A percentile compares a stretch with the other conserved stretches of the same genome.
phyloP scores from a whole-genome alignment of 352 stramenopile species.

The Phytopythium chamaehyphon region DNA sequence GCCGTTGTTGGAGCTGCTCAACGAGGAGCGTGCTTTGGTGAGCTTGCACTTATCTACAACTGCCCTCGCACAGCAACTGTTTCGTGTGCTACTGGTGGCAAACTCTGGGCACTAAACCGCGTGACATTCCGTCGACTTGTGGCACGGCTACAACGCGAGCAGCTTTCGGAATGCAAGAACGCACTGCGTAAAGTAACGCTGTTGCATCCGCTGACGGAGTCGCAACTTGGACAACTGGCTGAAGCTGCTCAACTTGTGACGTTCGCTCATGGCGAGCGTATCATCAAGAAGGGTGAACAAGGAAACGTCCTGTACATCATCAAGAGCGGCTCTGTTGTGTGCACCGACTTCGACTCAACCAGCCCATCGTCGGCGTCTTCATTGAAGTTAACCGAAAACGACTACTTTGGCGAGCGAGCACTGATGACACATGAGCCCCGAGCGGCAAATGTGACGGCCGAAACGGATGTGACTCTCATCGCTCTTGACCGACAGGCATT shows the following conservation, averaged over 20 bases:
- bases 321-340: conserved; percentile 61
- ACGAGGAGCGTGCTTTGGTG: conserved; percentile 89
- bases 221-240: conserved; percentile 53
- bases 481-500: conserved; percentile 93
- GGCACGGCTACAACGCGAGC: conserved; percentile 64
- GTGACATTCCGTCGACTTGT: conserved; percentile 85
- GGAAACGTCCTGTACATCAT: conserved; percentile 87
- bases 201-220: conserved; percentile 49
- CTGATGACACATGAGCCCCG: conserved; percentile 88
- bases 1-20: conserved; percentile 70
- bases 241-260: conserved; percentile 64
- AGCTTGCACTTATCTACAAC: conserved; percentile 96
- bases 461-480: conserved; percentile 65
- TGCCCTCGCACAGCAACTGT: conserved; percentile 91
- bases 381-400: conserved; percentile 49
- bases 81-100: conserved; percentile 32
- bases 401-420: conserved; percentile 93
- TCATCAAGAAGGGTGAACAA: conserved; percentile 80
- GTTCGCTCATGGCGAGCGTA: conserved; percentile 64
- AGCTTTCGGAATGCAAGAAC: conserved; percentile 62
- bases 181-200: conserved; percentile 54
- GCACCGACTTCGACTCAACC: conserved; percentile 42
- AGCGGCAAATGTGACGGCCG: conserved; percentile 85
- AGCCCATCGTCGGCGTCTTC: conserved; percentile 14
- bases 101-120: conserved; percentile 84